Conservation (phyloP, 192 early-diverging fungal species). For the Allomyces javanicus region DNA sequence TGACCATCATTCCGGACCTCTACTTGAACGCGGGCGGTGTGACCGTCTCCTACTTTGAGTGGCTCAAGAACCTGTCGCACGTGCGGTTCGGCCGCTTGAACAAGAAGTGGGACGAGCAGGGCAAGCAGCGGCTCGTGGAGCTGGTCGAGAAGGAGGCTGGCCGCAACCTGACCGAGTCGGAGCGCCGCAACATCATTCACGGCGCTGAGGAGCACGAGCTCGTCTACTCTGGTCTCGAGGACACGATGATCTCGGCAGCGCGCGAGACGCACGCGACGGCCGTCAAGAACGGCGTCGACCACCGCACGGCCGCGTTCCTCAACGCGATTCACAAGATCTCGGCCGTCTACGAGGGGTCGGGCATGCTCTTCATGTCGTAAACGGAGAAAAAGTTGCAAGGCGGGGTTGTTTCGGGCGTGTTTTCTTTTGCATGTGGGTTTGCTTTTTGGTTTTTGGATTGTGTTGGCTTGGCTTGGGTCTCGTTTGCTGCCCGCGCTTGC, state of each 20-base stretch:
- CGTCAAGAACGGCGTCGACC: conserved; percentile 36
- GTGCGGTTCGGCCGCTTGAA: conserved; percentile 72
- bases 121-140: conserved; percentile 43
- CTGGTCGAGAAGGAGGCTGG: conserved; percentile 60
- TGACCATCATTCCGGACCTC: conserved; percentile 50
- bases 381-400: no score
- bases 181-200: conserved; percentile 54
- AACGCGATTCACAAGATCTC: conserved; percentile 73
- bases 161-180: conserved; percentile 43
- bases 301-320: conserved; percentile 52
- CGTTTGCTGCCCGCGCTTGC: no score
- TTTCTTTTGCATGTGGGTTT: no score
- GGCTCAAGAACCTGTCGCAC: conserved; percentile 70
- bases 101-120: conserved; percentile 60
- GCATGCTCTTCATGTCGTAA: conserved; percentile 47
- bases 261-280: conserved; percentile 53
- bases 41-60: conserved; percentile 62
- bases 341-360: conserved; percentile 46
- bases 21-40: conserved; percentile 67
- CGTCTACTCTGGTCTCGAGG: conserved; percentile 66
- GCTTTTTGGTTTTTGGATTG: no score
- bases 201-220: conserved; percentile 70
- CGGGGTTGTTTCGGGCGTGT: no score
- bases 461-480: no score
- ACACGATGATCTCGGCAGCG: conserved; percentile 68